Conservation (phyloP, 768 basidiomycete genomes). For the Suillus subluteus region DNA sequence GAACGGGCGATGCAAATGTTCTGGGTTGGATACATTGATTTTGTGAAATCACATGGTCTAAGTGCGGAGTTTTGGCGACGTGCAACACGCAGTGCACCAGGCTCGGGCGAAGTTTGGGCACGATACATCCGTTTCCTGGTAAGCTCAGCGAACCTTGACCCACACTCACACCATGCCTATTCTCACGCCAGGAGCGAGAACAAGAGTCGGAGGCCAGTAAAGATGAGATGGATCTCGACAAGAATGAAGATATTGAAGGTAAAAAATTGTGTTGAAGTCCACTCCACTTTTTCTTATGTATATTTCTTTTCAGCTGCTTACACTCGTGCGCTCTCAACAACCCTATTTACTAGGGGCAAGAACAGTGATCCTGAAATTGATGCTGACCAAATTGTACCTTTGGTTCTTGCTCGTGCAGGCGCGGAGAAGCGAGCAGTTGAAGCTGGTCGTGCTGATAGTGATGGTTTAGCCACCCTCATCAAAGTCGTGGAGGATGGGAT, state of each 20-base stretch:
- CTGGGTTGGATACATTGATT: slow-evolving; percentile 77
- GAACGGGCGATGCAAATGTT: slow-evolving; percentile 64
- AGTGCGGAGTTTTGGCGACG: slow-evolving; percentile 34
- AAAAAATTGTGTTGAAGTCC: background rate
- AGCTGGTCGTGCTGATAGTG: slow-evolving; percentile 51
- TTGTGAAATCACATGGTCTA: slow-evolving; percentile 46
- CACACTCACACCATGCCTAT: background rate
- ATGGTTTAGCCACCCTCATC: slow-evolving; percentile 55
- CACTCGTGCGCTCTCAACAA: slow-evolving; percentile 56
- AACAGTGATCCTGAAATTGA: slow-evolving; percentile 39
- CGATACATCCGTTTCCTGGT: slow-evolving; percentile 76
- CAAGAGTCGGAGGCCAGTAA: slow-evolving; percentile 6
- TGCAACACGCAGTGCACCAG: slow-evolving; percentile 74
- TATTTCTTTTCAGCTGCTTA: slow-evolving; percentile 52
- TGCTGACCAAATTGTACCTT: slow-evolving; percentile 64
- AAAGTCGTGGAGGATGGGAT: slow-evolving; percentile 67
- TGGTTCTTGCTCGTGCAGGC: slow-evolving; percentile 66
- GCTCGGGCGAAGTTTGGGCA: slow-evolving; percentile 79
- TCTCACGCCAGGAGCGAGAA: slow-evolving; percentile 26
- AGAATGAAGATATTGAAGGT: slow-evolving; percentile 1
- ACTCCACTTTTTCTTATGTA: background rate
- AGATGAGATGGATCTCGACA: background rate
- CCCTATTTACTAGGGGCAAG: slow-evolving; percentile 46
- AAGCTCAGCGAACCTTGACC: slow-evolving; percentile 20
- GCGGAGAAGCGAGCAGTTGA: slow-evolving; percentile 63